Percentiles rank a stretch among this genome's conserved stretches.
These are phyloP conservation scores for Chlamydomonas reinhardtii DNA, from an alignment of 163 green algal species.

Conservation along the genomic window DNA sequence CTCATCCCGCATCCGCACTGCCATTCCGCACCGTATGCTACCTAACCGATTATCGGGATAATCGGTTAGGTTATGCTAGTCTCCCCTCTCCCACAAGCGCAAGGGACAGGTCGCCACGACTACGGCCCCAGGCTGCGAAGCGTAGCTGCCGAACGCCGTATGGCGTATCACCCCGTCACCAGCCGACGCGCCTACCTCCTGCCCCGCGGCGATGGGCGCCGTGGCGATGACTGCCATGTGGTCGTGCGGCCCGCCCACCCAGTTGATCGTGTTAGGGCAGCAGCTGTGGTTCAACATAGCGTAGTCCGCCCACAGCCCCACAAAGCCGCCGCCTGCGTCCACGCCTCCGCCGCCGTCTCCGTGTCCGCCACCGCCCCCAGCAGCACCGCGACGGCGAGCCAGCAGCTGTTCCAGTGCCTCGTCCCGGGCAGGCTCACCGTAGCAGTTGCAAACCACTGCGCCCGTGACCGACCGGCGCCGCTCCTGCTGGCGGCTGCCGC, in stretches of 20 bases:
- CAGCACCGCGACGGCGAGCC: not conserved
- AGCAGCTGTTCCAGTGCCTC: not conserved
- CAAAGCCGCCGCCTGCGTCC: conserved; percentile 35
- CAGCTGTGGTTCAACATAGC: conserved; percentile 60
- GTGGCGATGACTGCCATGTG: not conserved
- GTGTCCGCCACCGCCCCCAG: not conserved
- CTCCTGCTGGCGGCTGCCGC: not conserved
- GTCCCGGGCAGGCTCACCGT: not conserved
- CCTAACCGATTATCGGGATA: too few relatives aligned
- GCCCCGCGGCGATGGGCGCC: not conserved
- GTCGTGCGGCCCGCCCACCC: not conserved
- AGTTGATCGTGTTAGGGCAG: conserved; percentile 56
- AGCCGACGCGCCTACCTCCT: not conserved
- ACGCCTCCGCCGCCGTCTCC: not conserved
- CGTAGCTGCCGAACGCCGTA: too few relatives aligned
- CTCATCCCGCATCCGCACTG: too few relatives aligned
- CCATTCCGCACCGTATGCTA: too few relatives aligned
- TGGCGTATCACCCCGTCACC: too few relatives aligned
- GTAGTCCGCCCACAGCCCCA: conserved; percentile 65
- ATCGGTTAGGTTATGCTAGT: too few relatives aligned
- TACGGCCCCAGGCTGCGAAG: too few relatives aligned
- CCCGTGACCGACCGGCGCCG: not conserved
- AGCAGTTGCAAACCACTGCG: not conserved
- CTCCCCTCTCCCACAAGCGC: too few relatives aligned
- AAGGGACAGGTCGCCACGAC: too few relatives aligned